These are phyloP conservation scores for Penicillium angulare DNA, from an alignment of 495 filamentous ascomycete genomes.

Conservation along the genomic window DNA sequence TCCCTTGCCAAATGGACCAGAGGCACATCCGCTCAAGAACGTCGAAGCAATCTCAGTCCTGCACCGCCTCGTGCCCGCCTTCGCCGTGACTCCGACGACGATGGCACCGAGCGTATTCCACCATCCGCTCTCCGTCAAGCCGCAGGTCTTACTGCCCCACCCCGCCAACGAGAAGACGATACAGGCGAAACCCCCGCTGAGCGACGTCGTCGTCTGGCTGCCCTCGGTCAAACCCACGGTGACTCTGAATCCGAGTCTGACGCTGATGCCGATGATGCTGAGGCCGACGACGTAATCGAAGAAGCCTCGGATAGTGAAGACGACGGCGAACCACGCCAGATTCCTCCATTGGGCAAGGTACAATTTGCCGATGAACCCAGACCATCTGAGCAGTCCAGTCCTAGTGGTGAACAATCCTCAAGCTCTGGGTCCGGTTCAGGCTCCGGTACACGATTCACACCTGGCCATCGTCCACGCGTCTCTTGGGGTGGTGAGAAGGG, in stretches of 20 bases:
- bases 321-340: constrained; percentile 18
- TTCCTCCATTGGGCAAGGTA: constrained; percentile 20
- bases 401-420: constrained; percentile 15
- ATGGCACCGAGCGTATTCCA: constrained; percentile 56
- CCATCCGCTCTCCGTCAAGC: constrained; percentile 40
- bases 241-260: constrained; percentile 64
- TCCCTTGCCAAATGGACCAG: constrained; percentile 43
- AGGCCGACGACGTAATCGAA: constrained; percentile 12
- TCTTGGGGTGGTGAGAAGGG: constrained; percentile 34
- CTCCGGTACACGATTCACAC: constrained; percentile 6
- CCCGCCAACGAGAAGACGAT: constrained; percentile 38
- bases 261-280: constrained; percentile 21
- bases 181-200: constrained; percentile 79
- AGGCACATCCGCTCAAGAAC: constrained; percentile 48
- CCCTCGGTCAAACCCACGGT: constrained; percentile 62
- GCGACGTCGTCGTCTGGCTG: constrained; percentile 76
- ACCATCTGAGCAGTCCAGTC: constrained; percentile 14
- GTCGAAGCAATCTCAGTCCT: constrained; percentile 41
- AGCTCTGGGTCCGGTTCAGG: constrained; percentile 17
- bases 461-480: constrained; percentile 21
- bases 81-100: constrained; percentile 56
- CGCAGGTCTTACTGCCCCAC: constrained; percentile 30
- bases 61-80: constrained; percentile 24
- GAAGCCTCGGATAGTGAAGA: constrained; percentile 35
- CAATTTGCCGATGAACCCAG: constrained; percentile 34